Evolutionary conservation across 495 filamentous ascomycete genomes (phyloP), one percentile per base, ranked within the genome.

Genomic region (Annulohypoxylon moriforme): DNA sequence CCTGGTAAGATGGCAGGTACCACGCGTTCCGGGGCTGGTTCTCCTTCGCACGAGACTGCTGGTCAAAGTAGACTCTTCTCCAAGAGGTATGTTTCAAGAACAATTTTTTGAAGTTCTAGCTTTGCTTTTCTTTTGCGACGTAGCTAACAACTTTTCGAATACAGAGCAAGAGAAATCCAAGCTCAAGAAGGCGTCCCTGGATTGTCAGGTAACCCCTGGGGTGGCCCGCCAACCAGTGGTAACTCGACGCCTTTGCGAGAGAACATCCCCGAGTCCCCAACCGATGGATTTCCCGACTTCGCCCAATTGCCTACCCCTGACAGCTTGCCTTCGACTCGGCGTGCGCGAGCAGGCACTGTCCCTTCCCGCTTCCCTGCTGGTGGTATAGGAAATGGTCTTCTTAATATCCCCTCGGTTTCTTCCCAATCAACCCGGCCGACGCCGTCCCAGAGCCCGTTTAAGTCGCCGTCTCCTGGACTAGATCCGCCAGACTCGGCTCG

Each of bases 201-300:
- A 44, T 80, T 96, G 67, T 89, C 90, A 70, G 86, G 93, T 56
- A 93, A 92, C 78, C 89, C 94, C 27, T 98, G 96, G 96, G 95
- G 94, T 29, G 83, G 83, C 1, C 94, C 96, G 40, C 96, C 96
- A 59, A 95, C 96, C 33, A 97, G 94, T 78, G 94, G 94, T 61
- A 91, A 96, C 82, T 97, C 96, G 49, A 98, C 96, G 20, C 96
- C 96, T 67, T 87, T 99, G 63, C 92, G 96, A 67, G 96, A 98
- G 82, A 97, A 96, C 61, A 97, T 98, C 58, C 96, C 96, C 70
- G 96, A 99, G 82, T 97, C 94, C n/a, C 94, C 92, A 60, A 94
- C 93, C 74, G 96, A 98, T 81, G 95, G 92, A 65, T 98, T 98
- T 74, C 94, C 96, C 18, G 94, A 98, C 75, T 91, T 96, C 76